Percentiles rank a stretch among this genome's conserved stretches.
Conservation (phyloP, 2,329 filamentous ascomycete species). For the Aspergillus arachidicola region DNA sequence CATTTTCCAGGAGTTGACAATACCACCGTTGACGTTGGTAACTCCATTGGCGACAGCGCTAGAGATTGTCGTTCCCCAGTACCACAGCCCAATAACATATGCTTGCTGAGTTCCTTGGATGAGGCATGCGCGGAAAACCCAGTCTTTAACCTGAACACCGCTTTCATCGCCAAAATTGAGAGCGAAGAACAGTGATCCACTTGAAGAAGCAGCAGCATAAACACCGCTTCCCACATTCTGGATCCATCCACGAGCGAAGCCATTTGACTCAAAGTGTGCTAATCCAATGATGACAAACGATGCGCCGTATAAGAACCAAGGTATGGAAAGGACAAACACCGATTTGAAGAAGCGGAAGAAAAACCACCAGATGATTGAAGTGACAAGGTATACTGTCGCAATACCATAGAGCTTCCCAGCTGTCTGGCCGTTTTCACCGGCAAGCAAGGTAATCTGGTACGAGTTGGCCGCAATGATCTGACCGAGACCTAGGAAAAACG, state of each 20-base stretch:
- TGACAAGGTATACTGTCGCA: slow-evolving; percentile 60
- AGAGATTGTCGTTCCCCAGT: slow-evolving; percentile 63
- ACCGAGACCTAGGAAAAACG: slow-evolving; percentile 62
- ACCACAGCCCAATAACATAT: slow-evolving; percentile 67
- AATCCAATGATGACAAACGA: slow-evolving; percentile 67
- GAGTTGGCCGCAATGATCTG: slow-evolving; percentile 68
- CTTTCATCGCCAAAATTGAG: slow-evolving; percentile 69
- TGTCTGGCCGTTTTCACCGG: slow-evolving; percentile 62
- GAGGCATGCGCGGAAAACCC: slow-evolving; percentile 68
- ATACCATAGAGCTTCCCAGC: slow-evolving; percentile 63
- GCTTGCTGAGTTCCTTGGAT: slow-evolving; percentile 70
- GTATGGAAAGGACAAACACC: slow-evolving; percentile 59
- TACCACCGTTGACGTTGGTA: slow-evolving; percentile 35
- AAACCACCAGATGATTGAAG: slow-evolving; percentile 65
- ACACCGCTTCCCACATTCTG: slow-evolving; percentile 64
- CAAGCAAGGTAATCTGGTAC: slow-evolving; percentile 69
- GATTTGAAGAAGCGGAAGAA: slow-evolving; percentile 62
- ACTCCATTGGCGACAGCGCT: slow-evolving; percentile 47
- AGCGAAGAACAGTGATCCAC: slow-evolving; percentile 66
- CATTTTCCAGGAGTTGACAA: slow-evolving; percentile 49
- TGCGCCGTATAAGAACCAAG: slow-evolving; percentile 65
- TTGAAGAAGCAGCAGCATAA: slow-evolving; percentile 65
- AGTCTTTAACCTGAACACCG: slow-evolving; percentile 63
- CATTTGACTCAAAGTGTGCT: slow-evolving; percentile 55
- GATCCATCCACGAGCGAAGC: slow-evolving; percentile 52